Evolutionary conservation across 345 rosid genomes (phyloP).

Genomic region (Melastoma malabathricum): DNA sequence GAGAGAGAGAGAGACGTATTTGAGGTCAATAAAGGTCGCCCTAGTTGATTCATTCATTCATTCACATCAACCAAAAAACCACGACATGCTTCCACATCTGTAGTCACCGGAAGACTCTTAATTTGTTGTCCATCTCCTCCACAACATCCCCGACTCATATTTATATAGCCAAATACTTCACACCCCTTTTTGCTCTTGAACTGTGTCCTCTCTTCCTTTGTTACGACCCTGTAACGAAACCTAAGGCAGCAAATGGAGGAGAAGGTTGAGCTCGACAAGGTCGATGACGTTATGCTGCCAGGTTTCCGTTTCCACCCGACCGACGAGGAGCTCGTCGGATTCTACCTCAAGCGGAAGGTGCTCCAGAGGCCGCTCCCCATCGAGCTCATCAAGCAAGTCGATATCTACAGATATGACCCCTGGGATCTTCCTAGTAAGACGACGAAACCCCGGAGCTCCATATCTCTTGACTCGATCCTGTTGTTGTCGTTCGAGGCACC

Average conservation of each 20-base stretch:
- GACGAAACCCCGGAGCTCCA: background rate
- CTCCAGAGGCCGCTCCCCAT: conserved; percentile 49
- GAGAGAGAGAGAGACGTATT: conserved; percentile 2
- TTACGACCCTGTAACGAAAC: too few species aligned
- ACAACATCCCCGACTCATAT: too few species aligned
- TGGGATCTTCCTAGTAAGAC: conserved; percentile 98
- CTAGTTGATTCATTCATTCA: too few species aligned
- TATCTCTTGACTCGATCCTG: too few species aligned
- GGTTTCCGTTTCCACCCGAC: conserved; percentile 96
- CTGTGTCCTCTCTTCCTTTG: too few species aligned
- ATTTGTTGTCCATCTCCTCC: too few species aligned
- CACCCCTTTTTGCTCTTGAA: too few species aligned
- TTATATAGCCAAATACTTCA: too few species aligned
- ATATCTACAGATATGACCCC: conserved; percentile 83
- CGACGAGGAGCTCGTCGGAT: conserved; percentile 90
- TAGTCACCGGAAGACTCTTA: too few species aligned
- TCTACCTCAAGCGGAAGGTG: conserved; percentile 57
- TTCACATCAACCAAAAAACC: too few species aligned
- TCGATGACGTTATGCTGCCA: conserved; percentile 68
- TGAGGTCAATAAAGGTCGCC: background rate
- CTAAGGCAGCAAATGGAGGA: background rate
- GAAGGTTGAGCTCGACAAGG: conserved; percentile 37
- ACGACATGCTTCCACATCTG: too few species aligned
- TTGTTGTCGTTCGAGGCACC: background rate
- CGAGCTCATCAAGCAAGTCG: conserved; percentile 86